phyloP scores from a whole-genome alignment of 2,329 filamentous ascomycete genomes.

The Ambrosiella beaveri region DNA sequence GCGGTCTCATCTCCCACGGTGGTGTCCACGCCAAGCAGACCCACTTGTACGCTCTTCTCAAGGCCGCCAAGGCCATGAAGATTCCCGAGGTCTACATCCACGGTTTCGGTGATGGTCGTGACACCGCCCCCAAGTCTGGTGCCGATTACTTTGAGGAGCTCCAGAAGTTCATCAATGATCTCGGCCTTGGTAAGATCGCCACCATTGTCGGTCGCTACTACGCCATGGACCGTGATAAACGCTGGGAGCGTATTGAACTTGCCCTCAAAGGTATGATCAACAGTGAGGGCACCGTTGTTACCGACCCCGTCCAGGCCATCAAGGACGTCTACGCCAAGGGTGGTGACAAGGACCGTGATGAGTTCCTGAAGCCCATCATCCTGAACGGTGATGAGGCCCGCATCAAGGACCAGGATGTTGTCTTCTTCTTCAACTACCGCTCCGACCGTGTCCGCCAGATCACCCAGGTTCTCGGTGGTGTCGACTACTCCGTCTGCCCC shows the following conservation, averaged over 20 bases:
- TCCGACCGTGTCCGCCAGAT: slow-evolving; percentile 95
- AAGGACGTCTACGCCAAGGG: slow-evolving; percentile 73
- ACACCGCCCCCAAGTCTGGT: slow-evolving; percentile 92
- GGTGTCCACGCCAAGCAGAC: slow-evolving; percentile 95
- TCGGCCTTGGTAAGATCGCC: slow-evolving; percentile 72
- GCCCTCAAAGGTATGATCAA: slow-evolving; percentile 72
- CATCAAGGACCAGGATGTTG: slow-evolving; percentile 77
- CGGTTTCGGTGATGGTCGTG: slow-evolving; percentile 96
- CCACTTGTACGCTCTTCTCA: slow-evolving; percentile 73
- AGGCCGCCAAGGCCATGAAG: slow-evolving; percentile 73
- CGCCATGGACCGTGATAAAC: slow-evolving; percentile 98
- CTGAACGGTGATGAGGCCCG: slow-evolving; percentile 72
- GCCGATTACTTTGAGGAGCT: slow-evolving; percentile 77
- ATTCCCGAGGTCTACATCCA: slow-evolving; percentile 92
- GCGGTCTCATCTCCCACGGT: slow-evolving; percentile 83
- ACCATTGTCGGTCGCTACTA: slow-evolving; percentile 94
- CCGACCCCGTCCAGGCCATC: slow-evolving; percentile 72
- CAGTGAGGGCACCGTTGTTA: slow-evolving; percentile 73
- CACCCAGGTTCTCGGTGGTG: slow-evolving; percentile 79
- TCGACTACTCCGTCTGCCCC: slow-evolving; percentile 76
- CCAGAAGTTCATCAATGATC: slow-evolving; percentile 61
- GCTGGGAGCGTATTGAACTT: slow-evolving; percentile 87
- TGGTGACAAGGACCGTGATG: slow-evolving; percentile 57
- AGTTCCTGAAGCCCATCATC: slow-evolving; percentile 97
- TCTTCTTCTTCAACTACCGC: slow-evolving; percentile 99